phyloP scores from a whole-genome alignment of 2,329 filamentous ascomycete species.

The Fusarium coffeatum region DNA sequence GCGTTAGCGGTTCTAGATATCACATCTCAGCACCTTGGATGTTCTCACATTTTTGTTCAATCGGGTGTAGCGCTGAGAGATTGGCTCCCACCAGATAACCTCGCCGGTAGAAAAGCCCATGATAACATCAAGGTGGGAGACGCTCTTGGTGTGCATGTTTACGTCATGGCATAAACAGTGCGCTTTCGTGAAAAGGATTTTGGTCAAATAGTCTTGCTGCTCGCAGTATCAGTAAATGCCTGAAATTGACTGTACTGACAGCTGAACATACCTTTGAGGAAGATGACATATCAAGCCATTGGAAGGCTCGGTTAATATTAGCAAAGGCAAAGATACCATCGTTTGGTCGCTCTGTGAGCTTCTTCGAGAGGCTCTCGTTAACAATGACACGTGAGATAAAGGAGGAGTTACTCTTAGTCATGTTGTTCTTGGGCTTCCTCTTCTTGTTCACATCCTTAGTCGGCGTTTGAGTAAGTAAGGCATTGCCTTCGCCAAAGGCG shows the following conservation, averaged over 20 bases:
- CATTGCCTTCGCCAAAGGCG: conserved; percentile 88
- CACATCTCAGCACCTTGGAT: background rate
- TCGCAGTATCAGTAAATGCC: conserved; percentile 42
- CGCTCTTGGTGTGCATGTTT: conserved; percentile 82
- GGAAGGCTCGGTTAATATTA: conserved; percentile 94
- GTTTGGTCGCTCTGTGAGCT: conserved; percentile 78
- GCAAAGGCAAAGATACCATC: conserved; percentile 92
- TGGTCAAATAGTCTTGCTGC: conserved; percentile 89
- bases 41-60: conserved; percentile 88
- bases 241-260: background rate
- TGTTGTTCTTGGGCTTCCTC: conserved; percentile 96
- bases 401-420: conserved; percentile 97
- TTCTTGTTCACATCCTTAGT: conserved; percentile 82
- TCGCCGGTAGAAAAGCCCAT: conserved; percentile 97
- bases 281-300: conserved; percentile 93
- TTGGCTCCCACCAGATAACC: conserved; percentile 98
- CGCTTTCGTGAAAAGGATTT: conserved; percentile 96
- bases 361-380: conserved; percentile 83
- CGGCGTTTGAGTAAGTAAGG: conserved; percentile 71
- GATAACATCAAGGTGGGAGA: conserved; percentile 86
- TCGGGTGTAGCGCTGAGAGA: conserved; percentile 93
- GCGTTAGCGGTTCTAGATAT: conserved; percentile 21
- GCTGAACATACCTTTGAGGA: conserved; percentile 67
- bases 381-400: conserved; percentile 97
- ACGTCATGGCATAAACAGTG: conserved; percentile 96